Evolutionary conservation across 139 green algal genomes (phyloP), one percentile per base, ranked within the genome.

Genomic region (Gonium pectorale): DNA sequence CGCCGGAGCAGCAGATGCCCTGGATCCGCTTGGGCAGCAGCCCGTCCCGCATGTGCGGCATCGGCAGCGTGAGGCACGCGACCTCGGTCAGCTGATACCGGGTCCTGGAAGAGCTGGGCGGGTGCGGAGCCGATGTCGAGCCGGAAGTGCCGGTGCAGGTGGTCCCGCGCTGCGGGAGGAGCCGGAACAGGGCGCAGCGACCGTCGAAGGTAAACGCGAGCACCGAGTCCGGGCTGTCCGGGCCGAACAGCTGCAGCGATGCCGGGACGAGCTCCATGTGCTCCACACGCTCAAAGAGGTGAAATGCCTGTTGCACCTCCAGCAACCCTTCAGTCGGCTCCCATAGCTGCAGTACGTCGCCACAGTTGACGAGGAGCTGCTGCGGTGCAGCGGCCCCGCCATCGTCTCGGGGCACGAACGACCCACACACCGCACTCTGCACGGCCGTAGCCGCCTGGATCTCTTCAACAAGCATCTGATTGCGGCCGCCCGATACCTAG

Each of bases 321-420:
- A 83, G 43, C 9, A 41, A 63, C 3, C 77, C 77, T n/a, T 83
- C 62, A 5, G 33, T 31, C 11, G 43, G 43, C 62, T 83, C 60
- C 77, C 77, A 73, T 51, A 83, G 60, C 62, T 83, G 77, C n/a
- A 83, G 43, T n/a, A 66, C 37, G 24, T 83, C 77, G 7, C 77
- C 77, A 44, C 77, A 73, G n/a, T 83, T 83, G 31, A 83, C 77
- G 3, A 83, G 17, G 4, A 83, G 77, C 62, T 83, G 77, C 11
- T 62, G 15, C 2, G 67, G 33, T 3, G 0, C 15, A 21, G 41
- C 5, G n/a, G 2, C 22, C 11, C 68, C 41, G 29, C 54, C 67
- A 22, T 2, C 67, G 40, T 13, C 33, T 24, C 2, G 15, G 33
- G 40, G 67, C 67, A 62, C n/a, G 24, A 77, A 77, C 4, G 15